Evolutionary conservation across 352 stramenopile genomes (phyloP).

Genomic region (Phytophthora foliorum): DNA sequence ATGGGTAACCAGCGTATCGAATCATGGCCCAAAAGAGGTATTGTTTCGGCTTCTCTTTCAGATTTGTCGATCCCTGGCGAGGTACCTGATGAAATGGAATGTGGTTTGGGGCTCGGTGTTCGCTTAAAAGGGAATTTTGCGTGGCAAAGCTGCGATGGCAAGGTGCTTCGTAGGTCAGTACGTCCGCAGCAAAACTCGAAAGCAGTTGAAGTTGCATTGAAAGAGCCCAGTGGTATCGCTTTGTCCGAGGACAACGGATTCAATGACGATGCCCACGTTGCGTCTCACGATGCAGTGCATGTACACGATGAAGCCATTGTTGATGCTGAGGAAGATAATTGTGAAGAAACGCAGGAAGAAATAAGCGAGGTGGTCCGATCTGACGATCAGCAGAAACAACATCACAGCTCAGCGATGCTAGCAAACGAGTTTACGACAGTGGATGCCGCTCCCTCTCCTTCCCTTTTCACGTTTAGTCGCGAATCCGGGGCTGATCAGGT

Average conservation of each 20-base stretch:
- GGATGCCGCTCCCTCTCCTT: neutral
- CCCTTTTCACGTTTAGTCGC: neutral
- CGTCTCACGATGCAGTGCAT: neutral
- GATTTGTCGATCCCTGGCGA: neutral
- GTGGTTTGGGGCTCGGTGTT: slow-evolving; percentile 3
- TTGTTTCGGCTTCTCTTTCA: slow-evolving; percentile 25
- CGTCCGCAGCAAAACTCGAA: neutral
- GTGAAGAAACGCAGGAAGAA: neutral
- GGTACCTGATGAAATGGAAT: neutral
- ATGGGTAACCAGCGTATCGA: neutral
- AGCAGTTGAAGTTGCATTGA: slow-evolving; percentile 6
- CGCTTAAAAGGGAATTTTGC: neutral
- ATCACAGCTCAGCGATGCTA: neutral
- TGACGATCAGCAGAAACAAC: neutral
- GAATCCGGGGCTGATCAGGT: neutral
- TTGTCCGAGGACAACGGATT: neutral
- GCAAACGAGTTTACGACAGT: neutral
- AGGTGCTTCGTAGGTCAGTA: slow-evolving; percentile 19
- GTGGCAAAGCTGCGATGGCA: slow-evolving; percentile 38
- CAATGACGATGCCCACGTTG: neutral
- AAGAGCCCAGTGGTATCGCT: neutral
- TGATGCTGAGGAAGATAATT: neutral
- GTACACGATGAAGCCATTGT: neutral
- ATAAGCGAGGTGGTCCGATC: neutral
- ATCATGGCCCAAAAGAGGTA: neutral